These are phyloP conservation scores for Immersiella caudata DNA, from an alignment of 495 filamentous ascomycete species.

Conservation along the genomic window DNA sequence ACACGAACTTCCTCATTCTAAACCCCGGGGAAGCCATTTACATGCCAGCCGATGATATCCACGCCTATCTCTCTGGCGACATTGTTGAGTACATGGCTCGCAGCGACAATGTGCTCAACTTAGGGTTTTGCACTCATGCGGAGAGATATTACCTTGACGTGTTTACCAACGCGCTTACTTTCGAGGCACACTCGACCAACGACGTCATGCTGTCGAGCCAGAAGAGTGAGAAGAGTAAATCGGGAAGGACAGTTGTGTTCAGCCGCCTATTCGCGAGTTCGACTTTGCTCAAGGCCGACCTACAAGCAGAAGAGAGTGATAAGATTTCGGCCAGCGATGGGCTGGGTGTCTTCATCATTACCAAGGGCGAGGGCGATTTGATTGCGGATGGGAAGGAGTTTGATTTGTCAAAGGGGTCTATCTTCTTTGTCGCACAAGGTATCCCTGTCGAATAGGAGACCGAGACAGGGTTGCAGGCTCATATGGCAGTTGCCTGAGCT, in stretches of 20 bases:
- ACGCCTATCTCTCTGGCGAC: slow-evolving; percentile 76
- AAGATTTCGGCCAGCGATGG: slow-evolving; percentile 59
- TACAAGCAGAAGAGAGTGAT: slow-evolving; percentile 62
- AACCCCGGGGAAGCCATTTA: slow-evolving; percentile 68
- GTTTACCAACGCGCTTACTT: slow-evolving; percentile 64
- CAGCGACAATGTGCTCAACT: slow-evolving; percentile 76
- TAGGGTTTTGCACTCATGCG: slow-evolving; percentile 69
- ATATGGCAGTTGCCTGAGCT: slow-evolving; percentile 48
- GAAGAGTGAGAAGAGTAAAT: slow-evolving; percentile 54
- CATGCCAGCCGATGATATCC: slow-evolving; percentile 77
- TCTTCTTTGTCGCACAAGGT: slow-evolving; percentile 70
- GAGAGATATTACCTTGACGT: slow-evolving; percentile 64
- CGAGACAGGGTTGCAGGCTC: slow-evolving; percentile 55
- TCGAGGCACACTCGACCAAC: slow-evolving; percentile 58
- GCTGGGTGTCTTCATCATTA: slow-evolving; percentile 67
- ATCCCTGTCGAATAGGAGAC: slow-evolving; percentile 52
- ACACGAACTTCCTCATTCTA: slow-evolving; percentile 75
- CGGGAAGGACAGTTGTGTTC: slow-evolving; percentile 63
- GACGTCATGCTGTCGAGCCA: slow-evolving; percentile 56
- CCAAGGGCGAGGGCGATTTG: slow-evolving; percentile 63
- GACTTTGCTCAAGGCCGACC: slow-evolving; percentile 62
- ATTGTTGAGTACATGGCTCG: slow-evolving; percentile 88
- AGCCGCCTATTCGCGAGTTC: slow-evolving; percentile 74
- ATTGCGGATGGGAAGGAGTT: slow-evolving; percentile 54
- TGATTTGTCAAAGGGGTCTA: slow-evolving; percentile 63